Conservation (phyloP, 2,329 filamentous ascomycete species). For the Paecilomyces niveus region DNA sequence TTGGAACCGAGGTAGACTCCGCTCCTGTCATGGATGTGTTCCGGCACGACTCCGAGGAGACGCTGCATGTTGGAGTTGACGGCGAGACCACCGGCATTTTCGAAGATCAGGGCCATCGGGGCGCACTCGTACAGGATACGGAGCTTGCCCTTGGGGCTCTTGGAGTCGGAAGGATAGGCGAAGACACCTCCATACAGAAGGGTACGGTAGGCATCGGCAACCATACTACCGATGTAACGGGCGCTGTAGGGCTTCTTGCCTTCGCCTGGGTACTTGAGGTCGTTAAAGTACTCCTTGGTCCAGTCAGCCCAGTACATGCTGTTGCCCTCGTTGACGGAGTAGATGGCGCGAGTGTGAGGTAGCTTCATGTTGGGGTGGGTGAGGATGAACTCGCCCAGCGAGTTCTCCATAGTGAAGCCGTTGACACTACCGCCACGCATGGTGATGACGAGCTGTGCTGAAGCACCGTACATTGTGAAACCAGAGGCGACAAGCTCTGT, state of each 20-base stretch:
- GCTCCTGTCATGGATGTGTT: slow-evolving; percentile 89
- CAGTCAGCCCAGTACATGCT: slow-evolving; percentile 90
- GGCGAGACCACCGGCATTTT: slow-evolving; percentile 93
- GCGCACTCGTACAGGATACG: slow-evolving; percentile 97
- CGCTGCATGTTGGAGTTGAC: slow-evolving; percentile 85
- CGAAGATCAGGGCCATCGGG: slow-evolving; percentile 97
- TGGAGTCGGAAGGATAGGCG: slow-evolving; percentile 94
- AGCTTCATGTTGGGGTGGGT: slow-evolving; percentile 93
- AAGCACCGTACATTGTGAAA: slow-evolving; percentile 99
- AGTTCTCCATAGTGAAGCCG: slow-evolving; percentile 95
- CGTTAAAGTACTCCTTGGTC: slow-evolving; percentile 81
- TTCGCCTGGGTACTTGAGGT: slow-evolving; percentile 69
- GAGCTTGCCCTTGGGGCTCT: slow-evolving; percentile 97
- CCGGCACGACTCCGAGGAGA: slow-evolving; percentile 82
- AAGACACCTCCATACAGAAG: slow-evolving; percentile 94
- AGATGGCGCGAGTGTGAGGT: slow-evolving; percentile 74
- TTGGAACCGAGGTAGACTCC: slow-evolving; percentile 95
- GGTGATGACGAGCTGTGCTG: slow-evolving; percentile 90
- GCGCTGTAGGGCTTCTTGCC: slow-evolving; percentile 83
- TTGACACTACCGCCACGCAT: slow-evolving; percentile 91
- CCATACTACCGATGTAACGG: slow-evolving; percentile 96
- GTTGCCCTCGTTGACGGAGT: slow-evolving; percentile 99
- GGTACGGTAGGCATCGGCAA: slow-evolving; percentile 94
- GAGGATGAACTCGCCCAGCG: slow-evolving; percentile 96
- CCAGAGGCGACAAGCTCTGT: slow-evolving; percentile 87